phyloP scores from a whole-genome alignment of 306 rosid species.

The Vigna radiata region DNA sequence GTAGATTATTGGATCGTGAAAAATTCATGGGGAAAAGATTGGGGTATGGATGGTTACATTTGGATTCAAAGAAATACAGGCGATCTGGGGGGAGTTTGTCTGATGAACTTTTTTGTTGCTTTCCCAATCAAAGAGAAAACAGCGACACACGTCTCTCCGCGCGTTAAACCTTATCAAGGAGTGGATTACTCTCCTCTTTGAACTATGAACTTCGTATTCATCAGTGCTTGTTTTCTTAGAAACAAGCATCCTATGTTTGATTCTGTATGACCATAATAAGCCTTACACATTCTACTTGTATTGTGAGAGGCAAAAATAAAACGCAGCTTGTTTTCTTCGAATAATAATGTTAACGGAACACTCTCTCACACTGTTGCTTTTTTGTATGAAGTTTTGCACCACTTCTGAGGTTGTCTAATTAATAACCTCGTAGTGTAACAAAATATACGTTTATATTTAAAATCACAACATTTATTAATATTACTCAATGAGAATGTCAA shows the following conservation, averaged over 20 bases:
- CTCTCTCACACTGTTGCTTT: no score
- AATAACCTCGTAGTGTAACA: no score
- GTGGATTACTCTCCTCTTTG: background rate
- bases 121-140: slow-evolving; percentile 1
- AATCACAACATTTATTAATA: no score
- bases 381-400: no score
- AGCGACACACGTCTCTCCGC: background rate
- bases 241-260: background rate
- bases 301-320: no score
- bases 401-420: no score
- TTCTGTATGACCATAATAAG: background rate
- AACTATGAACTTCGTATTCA: background rate
- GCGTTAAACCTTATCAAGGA: background rate
- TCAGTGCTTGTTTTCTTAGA: background rate
- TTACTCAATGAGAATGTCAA: no score
- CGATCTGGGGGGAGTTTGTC: background rate
- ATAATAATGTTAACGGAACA: no score
- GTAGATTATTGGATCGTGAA: slow-evolving; percentile 65
- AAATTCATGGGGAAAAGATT: slow-evolving; percentile 57
- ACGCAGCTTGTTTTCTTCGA: background rate
- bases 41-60: slow-evolving; percentile 63
- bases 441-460: no score
- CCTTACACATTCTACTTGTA: no score
- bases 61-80: slow-evolving; percentile 54
- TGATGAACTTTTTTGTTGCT: background rate